These are phyloP conservation scores for Ampelocalamus luodianensis DNA, from an alignment of 176 grass and related monocot species.

Conservation along the genomic window DNA sequence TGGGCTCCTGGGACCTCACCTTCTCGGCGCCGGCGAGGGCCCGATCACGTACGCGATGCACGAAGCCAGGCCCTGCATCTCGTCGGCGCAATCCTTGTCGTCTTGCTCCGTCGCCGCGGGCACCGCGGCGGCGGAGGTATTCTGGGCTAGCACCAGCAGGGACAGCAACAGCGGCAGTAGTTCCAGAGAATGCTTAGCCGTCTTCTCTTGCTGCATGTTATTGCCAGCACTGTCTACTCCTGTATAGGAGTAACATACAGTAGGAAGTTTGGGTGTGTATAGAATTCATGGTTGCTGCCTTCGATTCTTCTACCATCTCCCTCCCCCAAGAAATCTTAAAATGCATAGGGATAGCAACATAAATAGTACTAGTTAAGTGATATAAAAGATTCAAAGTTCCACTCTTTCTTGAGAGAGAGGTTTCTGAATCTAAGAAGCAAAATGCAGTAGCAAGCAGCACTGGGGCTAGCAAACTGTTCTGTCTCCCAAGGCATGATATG, in stretches of 20 bases:
- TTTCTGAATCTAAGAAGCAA: background rate
- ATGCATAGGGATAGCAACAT: background rate
- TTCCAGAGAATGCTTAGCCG: background rate
- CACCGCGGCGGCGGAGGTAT: background rate
- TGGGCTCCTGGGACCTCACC: slow-evolving; percentile 34
- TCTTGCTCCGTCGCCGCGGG: background rate
- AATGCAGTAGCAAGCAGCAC: background rate
- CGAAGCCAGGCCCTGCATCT: slow-evolving; percentile 48
- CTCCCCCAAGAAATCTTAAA: background rate
- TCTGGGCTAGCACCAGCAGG: background rate
- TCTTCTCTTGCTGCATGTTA: background rate
- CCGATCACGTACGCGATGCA: slow-evolving; percentile 49
- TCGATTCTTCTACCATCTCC: slow-evolving; percentile 4
- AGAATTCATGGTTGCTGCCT: background rate
- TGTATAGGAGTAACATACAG: background rate
- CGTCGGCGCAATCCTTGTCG: slow-evolving; percentile 39
- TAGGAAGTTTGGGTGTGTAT: background rate
- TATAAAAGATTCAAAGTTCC: background rate
- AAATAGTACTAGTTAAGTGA: background rate
- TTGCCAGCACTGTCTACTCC: background rate
- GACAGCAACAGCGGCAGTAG: background rate
- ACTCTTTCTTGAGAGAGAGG: background rate
- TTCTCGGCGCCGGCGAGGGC: slow-evolving; percentile 41
- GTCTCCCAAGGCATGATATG: background rate
- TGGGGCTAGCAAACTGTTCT: background rate